Conservation (phyloP, 345 rosid genomes). For the Brassica rapa region DNA sequence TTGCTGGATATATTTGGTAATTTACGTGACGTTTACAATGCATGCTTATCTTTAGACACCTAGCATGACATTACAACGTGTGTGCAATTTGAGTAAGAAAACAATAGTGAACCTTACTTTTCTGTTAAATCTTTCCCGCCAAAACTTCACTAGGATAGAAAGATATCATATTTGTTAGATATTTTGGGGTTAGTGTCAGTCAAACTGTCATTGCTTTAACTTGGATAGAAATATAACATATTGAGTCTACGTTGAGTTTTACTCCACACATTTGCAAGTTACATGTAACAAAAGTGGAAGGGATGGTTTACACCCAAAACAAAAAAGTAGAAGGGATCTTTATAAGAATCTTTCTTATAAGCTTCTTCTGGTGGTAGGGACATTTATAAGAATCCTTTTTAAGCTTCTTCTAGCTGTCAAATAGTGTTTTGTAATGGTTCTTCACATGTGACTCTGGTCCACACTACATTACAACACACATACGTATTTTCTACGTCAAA, state of each 20-base stretch:
- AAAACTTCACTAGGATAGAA: background rate
- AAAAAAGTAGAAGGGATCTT: conserved; percentile 12
- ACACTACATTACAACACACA: conserved; percentile 18
- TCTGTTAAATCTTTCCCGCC: conserved; percentile 4
- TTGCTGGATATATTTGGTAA: background rate
- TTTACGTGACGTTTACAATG: background rate
- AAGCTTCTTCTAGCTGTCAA: conserved; percentile 32
- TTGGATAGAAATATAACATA: background rate
- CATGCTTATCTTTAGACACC: background rate
- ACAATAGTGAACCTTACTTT: background rate
- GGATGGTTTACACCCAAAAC: conserved; percentile 1
- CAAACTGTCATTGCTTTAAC: background rate
- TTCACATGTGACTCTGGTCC: conserved; percentile 39
- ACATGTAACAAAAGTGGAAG: background rate
- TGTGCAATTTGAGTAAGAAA: background rate
- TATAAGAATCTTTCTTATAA: conserved; percentile 14
- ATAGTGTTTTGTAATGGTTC: conserved; percentile 37
- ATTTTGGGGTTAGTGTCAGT: background rate
- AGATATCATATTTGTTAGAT: background rate
- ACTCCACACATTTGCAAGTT: conserved; percentile 13
- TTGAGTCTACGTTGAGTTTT: background rate
- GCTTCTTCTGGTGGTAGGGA: conserved; percentile 1
- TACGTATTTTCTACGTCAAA: conserved; percentile 33
- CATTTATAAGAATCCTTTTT: background rate
- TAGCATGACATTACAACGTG: background rate